Conservation (phyloP, 2,329 filamentous ascomycete genomes). For the Monilinia fructicola region DNA sequence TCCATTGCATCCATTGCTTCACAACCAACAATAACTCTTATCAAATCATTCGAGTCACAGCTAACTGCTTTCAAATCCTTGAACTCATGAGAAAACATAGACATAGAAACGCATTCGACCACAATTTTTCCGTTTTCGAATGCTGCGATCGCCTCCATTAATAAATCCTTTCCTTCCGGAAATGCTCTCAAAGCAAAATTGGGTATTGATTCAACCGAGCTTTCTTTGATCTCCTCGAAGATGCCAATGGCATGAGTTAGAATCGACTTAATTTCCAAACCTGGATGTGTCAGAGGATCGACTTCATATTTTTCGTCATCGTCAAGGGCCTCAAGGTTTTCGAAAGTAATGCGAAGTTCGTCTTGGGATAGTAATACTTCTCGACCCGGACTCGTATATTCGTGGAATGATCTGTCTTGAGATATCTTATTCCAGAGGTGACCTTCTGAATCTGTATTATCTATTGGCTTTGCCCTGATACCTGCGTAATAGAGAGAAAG, state of each 20-base stretch:
- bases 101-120: conserved; percentile 33
- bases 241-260: conserved; percentile 18
- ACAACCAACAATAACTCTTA: conserved; percentile 33
- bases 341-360: conserved; percentile 20
- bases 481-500: conserved; percentile 23
- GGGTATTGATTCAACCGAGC: conserved; percentile 22
- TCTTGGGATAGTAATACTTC: conserved; percentile 20
- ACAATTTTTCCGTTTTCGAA: conserved; percentile 33
- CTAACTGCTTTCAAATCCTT: conserved; percentile 32
- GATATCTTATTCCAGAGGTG: conserved; percentile 18
- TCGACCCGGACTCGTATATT: conserved; percentile 22
- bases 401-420: conserved; percentile 19
- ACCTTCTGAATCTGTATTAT: conserved; percentile 10
- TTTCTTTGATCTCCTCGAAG: conserved; percentile 19
- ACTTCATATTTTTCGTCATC: conserved; percentile 21
- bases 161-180: conserved; percentile 42
- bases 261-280: conserved; percentile 19
- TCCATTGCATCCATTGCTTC: conserved; percentile 31
- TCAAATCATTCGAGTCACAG: conserved; percentile 25
- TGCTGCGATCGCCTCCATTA: conserved; percentile 31
- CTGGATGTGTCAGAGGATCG: conserved; percentile 17
- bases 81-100: conserved; percentile 25
- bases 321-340: conserved; percentile 14
- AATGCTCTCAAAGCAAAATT: conserved; percentile 46
- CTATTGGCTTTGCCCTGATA: conserved; percentile 12